phyloP scores from a whole-genome alignment of 108 stramenopile genomes.

The Licmophora abbreviata region DNA sequence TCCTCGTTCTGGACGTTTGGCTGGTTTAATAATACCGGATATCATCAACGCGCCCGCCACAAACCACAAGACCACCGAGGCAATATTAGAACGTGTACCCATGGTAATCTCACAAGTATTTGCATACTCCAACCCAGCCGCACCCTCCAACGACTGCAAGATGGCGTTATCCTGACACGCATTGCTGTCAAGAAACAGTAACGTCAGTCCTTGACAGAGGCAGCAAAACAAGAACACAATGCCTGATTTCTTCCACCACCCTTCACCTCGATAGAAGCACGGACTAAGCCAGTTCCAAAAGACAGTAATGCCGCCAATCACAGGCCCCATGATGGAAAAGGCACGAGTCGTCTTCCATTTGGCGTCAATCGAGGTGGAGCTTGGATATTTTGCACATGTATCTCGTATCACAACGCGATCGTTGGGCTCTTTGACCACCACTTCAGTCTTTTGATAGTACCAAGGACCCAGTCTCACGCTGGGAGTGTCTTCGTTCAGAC shows the following conservation, averaged over 20 bases:
- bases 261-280: slow-evolving; percentile 10
- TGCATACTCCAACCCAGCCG: background rate
- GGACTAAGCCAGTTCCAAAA: slow-evolving; percentile 21
- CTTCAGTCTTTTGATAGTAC: background rate
- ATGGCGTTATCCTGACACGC: slow-evolving; percentile 22
- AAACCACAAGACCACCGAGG: slow-evolving; percentile 4
- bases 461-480: background rate
- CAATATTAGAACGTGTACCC: background rate
- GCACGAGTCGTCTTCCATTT: slow-evolving; percentile 28
- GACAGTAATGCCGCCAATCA: slow-evolving; percentile 22
- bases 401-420: background rate
- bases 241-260: slow-evolving; percentile 1
- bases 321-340: slow-evolving; percentile 24
- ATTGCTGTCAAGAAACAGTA: slow-evolving; percentile 29
- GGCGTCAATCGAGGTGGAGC: slow-evolving; percentile 13
- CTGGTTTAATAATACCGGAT: background rate
- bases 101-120: background rate
- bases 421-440: background rate
- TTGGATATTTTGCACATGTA: slow-evolving; percentile 8
- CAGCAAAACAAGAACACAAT: slow-evolving; percentile 10
- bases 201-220: slow-evolving; percentile 31
- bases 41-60: background rate
- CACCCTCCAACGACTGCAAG: too few species aligned
- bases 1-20: background rate
- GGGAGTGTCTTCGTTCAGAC: background rate